Base-by-base conservation (phyloP, 2,329 filamentous ascomycete genomes). In the Septoria petroselini region DNA sequence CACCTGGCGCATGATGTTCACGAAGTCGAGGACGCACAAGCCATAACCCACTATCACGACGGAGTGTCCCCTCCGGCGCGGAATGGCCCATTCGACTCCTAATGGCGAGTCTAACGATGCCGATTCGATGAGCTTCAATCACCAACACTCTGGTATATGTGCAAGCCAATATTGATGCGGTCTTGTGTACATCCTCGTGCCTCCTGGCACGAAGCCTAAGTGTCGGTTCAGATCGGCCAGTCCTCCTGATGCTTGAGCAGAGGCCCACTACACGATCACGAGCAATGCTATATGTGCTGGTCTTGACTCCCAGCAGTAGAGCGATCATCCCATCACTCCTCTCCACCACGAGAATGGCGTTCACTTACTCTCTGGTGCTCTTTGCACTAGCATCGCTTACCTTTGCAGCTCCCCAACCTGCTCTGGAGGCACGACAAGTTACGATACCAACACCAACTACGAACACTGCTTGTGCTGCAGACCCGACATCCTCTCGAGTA, bases 331-430 rank as follows among this genome's bases (percentile, higher is more conserved):
- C 15, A 29, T 31, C 11, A 8, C 12, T 12, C 11, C 23, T 14
- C 12, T 15, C n/a, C 18, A 23, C 27, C 23, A 8, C 7, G 12
- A 31, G 9, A n/a, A 47, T 47, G 43, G 35, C 43, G 15, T 17
- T 23, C 9, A 12, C 17, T 3, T 31, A 39, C 35, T 8, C 14
- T 37, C 25, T 38, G 15, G 19, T 39, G 23, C 25, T 45, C 31
- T 31, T 47, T n/a, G 23, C 35, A 18, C 9, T 47, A 18, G 30
- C 14, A 14, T 19, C 23, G 15, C 43, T 47, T 34, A 25, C 43
- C 19, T 21, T 35, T 18, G 43, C 43, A 4, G 35, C 35, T 3
- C 43, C 43, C 39, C 43, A 29, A 9, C 43, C 33, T n/a, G 34
- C 34, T 33, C 9, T 47, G 25, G 23, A 47, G 3, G 17, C 12